A percentile compares a stretch with the other conserved stretches of the same genome.
Evolutionary conservation across 1,284 basidiomycete species (phyloP).

Genomic region (Leccinum cinnamomeum): DNA sequence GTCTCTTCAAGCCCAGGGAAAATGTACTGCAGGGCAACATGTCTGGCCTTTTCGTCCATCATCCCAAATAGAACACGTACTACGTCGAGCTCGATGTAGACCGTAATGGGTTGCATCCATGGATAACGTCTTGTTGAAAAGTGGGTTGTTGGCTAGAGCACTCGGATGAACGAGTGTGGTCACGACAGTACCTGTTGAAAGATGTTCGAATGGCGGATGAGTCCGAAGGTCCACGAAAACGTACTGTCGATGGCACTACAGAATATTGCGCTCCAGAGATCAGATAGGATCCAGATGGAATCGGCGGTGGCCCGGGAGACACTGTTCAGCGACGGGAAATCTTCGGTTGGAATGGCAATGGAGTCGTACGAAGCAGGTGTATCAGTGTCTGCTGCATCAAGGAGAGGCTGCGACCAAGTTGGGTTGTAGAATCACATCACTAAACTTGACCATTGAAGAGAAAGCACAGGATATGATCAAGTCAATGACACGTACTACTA

Average conservation of each 20-base stretch:
- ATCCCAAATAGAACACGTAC: constrained; percentile 38
- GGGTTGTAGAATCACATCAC: neutral
- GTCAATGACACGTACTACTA: too few species aligned
- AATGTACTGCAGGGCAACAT: constrained; percentile 36
- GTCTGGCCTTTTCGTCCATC: constrained; percentile 41
- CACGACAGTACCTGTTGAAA: constrained; percentile 62
- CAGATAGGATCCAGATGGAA: constrained; percentile 68
- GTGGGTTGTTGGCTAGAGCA: too few species aligned
- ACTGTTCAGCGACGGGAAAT: constrained; percentile 28
- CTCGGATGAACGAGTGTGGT: constrained; percentile 59
- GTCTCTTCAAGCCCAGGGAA: constrained; percentile 35
- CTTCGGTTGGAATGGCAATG: neutral
- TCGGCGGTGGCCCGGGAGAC: constrained; percentile 49
- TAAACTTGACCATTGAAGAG: neutral
- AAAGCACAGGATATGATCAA: neutral
- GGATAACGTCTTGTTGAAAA: too few species aligned
- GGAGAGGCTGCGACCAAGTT: neutral
- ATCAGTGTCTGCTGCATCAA: neutral
- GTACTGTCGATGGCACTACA: constrained; percentile 79
- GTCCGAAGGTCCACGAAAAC: constrained; percentile 10
- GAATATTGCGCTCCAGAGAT: constrained; percentile 77
- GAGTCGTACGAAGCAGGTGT: constrained; percentile 8
- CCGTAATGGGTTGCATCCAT: constrained; percentile 40
- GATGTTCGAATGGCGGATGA: neutral
- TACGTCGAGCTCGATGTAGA: constrained; percentile 38